phyloP scores from a whole-genome alignment of 129 eudicot species.

The Saposhnikovia divaricata region DNA sequence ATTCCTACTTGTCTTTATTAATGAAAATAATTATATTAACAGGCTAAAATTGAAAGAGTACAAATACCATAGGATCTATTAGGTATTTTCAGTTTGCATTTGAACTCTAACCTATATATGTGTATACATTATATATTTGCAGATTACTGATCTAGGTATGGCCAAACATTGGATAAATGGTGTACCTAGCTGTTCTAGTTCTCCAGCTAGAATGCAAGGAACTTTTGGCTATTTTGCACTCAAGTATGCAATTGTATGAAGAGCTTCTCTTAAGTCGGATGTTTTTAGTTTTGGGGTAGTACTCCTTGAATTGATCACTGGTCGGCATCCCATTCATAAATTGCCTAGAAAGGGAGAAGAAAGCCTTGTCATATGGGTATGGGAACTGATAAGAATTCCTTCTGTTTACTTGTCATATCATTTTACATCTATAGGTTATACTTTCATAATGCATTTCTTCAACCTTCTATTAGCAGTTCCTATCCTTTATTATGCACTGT shows the following conservation, averaged over 20 bases:
- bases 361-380: conserved; percentile 95
- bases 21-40: background rate
- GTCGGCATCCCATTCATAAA: conserved; percentile 69
- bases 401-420: background rate
- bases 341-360: conserved; percentile 51
- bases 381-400: background rate
- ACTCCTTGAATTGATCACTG: conserved; percentile 83
- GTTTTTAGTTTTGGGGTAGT: conserved; percentile 98
- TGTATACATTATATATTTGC: background rate
- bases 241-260: conserved; percentile 78
- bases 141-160: conserved; percentile 99
- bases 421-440: background rate
- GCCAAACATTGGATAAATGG: conserved; percentile 72
- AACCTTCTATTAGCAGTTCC: background rate
- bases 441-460: background rate
- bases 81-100: background rate
- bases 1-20: background rate
- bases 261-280: conserved; percentile 83
- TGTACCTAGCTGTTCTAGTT: conserved; percentile 67
- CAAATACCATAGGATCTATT: background rate
- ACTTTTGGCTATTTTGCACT: conserved; percentile 98
- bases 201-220: conserved; percentile 97
- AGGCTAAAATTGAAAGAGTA: background rate
- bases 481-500: background rate
- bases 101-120: background rate